phyloP scores from a whole-genome alignment of 2,329 filamentous ascomycete species.

The Cyanodermella asteris region DNA sequence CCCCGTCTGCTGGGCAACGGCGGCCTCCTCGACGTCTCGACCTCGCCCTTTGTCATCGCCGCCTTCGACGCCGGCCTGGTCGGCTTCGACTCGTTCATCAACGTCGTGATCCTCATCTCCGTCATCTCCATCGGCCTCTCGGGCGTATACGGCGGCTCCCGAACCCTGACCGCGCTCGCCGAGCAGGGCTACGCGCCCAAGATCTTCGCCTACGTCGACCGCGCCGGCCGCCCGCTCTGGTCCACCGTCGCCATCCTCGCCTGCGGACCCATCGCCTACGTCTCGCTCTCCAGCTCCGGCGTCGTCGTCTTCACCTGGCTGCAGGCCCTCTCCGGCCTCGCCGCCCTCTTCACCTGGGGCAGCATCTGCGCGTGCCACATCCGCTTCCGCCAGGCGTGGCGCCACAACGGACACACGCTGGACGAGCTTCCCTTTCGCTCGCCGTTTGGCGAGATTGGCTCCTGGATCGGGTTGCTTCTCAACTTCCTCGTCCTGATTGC shows the following conservation, averaged over 20 bases:
- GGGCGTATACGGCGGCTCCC: conserved; percentile 33
- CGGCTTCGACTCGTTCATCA: conserved; percentile 42
- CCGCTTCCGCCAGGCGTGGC: conserved; percentile 42
- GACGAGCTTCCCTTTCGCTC: conserved; percentile 45
- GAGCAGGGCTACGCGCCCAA: conserved; percentile 22
- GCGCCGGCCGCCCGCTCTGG: conserved; percentile 21
- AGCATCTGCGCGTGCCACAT: conserved; percentile 46
- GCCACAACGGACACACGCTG: conserved; percentile 31
- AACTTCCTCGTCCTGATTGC: conserved; percentile 32
- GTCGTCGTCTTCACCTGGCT: conserved; percentile 40
- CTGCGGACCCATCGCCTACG: conserved; percentile 20
- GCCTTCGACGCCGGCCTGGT: conserved; percentile 37
- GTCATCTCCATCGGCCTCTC: conserved; percentile 39
- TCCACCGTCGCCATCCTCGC: conserved; percentile 19
- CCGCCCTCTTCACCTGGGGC: conserved; percentile 43
- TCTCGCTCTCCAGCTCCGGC: conserved; percentile 22
- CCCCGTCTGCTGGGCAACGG: conserved; percentile 17
- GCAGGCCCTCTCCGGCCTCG: conserved; percentile 39
- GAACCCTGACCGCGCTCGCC: conserved; percentile 33
- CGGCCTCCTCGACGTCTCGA: conserved; percentile 20
- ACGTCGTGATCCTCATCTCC: conserved; percentile 41
- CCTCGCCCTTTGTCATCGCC: conserved; percentile 45
- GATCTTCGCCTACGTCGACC: conserved; percentile 24
- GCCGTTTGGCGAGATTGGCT: conserved; percentile 37
- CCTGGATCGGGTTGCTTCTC: conserved; percentile 37